Evolutionary conservation across 1,284 basidiomycete genomes (phyloP).

Genomic region (Cryptococcus sp.): DNA sequence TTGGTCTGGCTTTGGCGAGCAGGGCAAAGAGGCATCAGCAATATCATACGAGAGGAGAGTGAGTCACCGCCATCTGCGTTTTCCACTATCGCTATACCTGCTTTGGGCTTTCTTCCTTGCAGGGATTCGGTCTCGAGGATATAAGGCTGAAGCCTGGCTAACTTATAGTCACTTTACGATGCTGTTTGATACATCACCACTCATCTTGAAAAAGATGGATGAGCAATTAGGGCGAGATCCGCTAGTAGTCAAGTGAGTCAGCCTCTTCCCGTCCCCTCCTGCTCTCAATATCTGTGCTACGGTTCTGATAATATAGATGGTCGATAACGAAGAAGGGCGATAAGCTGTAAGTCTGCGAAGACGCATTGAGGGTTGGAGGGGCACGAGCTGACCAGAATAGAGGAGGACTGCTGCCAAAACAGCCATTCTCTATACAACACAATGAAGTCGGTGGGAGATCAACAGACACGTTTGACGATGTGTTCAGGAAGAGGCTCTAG

Average conservation of each 20-base stretch:
- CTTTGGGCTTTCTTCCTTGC: too few species aligned
- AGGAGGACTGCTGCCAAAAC: not conserved
- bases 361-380: not conserved
- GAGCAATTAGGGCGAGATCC: conserved; percentile 43
- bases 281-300: not conserved
- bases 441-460: not conserved
- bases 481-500: too few species aligned
- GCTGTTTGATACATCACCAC: conserved; percentile 45
- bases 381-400: not conserved
- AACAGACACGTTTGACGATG: not conserved
- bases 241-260: conserved; percentile 31
- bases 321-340: conserved; percentile 35
- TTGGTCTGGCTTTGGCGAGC: conserved; percentile 36
- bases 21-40: conserved; percentile 44
- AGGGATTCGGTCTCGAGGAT: not conserved
- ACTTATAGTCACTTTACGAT: conserved; percentile 42
- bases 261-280: too few species aligned
- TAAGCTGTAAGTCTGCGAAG: conserved; percentile 31
- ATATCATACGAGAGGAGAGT: conserved; percentile 44
- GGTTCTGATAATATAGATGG: conserved; percentile 20
- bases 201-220: conserved; percentile 38
- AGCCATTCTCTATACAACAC: conserved; percentile 3
- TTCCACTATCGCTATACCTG: not conserved
- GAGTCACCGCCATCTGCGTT: conserved; percentile 22
- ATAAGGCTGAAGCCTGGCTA: not conserved